Base-by-base conservation (phyloP, 1,139 yeast species). In the Spathaspora sp. region DNA sequence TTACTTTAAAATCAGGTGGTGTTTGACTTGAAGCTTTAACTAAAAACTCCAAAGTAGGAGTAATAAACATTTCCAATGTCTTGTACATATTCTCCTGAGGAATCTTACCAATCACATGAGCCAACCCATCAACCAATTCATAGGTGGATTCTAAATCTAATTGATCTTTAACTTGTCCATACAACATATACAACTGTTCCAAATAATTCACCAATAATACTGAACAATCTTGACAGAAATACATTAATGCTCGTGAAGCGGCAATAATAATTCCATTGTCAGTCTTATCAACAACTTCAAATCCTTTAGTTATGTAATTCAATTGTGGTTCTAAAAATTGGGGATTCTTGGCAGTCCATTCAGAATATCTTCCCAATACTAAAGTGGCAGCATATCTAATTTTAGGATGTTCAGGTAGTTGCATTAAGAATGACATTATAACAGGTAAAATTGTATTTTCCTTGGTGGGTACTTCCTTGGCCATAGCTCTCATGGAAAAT, bases 211-310 rank as follows among this genome's bases (percentile, higher is more conserved):
- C 81, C 54, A 95, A 71, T 16, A 84, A 71, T 13, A 67, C 59
- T 0, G 95, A 79, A 60, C 99, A 95, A 65, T 95, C 99, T 59
- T 88, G 88, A 68, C 98, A 91, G 60, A 95, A 89, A 60, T 84
- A 91, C 91, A 89, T 89, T 57, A 95, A 76, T 0, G 99, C 96
- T 64, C 89, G 93, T 0, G 97, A 87, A 0, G 98, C 90, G 0
- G 99, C 97, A 43, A 84, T 80, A 29, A 85, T 74, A 33, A 89
- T 86, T 27, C 86, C 89, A 23, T 69, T 61, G 39, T 59, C 52
- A 4, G 44, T 38, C 17, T 31, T 26, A 10, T 9, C 37, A 4
- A 46, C 45, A 8, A 62, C 60, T 48, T 79, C 79, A 58, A 93
- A 89, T 0, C 97, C 96, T 51, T 76, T 77, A 46, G 86, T 87